phyloP scores from a whole-genome alignment of 306 rosid species.

The Mucuna pruriens region DNA sequence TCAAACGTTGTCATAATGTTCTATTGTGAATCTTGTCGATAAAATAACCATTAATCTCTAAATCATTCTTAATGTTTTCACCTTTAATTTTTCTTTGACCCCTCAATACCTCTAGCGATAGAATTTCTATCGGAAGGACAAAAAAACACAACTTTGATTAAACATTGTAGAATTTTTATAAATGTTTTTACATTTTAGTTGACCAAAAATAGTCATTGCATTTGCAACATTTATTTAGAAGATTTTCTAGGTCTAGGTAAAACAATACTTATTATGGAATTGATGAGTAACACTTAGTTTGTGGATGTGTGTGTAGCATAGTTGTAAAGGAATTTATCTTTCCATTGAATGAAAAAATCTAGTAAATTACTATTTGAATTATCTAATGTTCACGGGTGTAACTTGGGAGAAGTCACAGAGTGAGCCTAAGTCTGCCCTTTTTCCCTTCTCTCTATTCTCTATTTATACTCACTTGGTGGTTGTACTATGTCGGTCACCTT shows the following conservation, averaged over 20 bases:
- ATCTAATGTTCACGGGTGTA: too few relatives aligned
- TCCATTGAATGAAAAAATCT: constrained; percentile 6
- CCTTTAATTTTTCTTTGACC: not conserved
- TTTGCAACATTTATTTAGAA: constrained; percentile 5
- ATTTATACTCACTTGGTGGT: too few relatives aligned
- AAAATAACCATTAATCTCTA: not conserved
- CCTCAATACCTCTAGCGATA: not conserved
- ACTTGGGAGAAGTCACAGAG: too few relatives aligned
- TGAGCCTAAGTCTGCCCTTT: too few relatives aligned
- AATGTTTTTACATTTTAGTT: not conserved
- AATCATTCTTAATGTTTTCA: not conserved
- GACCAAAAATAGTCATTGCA: not conserved
- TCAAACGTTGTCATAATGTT: not conserved
- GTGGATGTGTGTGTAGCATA: not conserved
- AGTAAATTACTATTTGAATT: not conserved
- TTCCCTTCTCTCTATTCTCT: too few relatives aligned
- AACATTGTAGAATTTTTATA: not conserved
- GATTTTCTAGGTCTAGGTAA: not conserved
- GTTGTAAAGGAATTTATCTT: not conserved
- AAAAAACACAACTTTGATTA: constrained; percentile 14
- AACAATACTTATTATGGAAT: not conserved
- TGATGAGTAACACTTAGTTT: constrained; percentile 8
- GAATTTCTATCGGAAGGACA: not conserved
- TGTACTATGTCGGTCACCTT: too few relatives aligned
- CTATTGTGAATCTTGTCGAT: not conserved